Conservation (phyloP, 805 yeast genomes). For the Saccharomycopsis selenospora region DNA sequence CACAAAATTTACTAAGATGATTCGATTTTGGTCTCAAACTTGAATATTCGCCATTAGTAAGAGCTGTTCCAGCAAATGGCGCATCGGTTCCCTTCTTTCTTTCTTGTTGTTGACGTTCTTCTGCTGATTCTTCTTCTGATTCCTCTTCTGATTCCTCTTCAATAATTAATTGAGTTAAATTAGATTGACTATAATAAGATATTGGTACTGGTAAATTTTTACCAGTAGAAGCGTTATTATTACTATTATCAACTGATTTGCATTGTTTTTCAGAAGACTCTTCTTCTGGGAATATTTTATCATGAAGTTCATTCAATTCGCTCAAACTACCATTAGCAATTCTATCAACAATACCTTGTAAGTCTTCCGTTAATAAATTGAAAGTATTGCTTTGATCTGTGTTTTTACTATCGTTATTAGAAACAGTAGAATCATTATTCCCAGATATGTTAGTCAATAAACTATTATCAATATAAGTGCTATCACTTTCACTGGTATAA, state of each 20-base stretch:
- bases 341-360: conserved; percentile 16
- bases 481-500: conserved; percentile 1
- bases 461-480: not conserved
- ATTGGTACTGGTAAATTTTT: too few relatives aligned
- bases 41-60: too few relatives aligned
- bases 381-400: conserved; percentile 16
- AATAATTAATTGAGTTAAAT: not conserved
- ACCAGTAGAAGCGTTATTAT: too few relatives aligned
- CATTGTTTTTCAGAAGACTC: not conserved
- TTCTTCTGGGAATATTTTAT: not conserved
- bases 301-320: conserved; percentile 13
- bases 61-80: too few relatives aligned
- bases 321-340: conserved; percentile 12
- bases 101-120: not conserved
- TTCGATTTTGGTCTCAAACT: too few relatives aligned
- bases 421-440: not conserved
- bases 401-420: not conserved
- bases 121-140: not conserved
- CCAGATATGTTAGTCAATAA: not conserved
- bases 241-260: not conserved
- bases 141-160: conserved; percentile 1
- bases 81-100: too few relatives aligned
- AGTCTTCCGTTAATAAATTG: conserved; percentile 14
- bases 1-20: too few relatives aligned
- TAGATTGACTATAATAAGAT: not conserved